Evolutionary conservation across 1,139 yeast genomes (phyloP), one percentile per base, ranked within the genome.

Genomic region (Scheffersomyces stambukii): DNA sequence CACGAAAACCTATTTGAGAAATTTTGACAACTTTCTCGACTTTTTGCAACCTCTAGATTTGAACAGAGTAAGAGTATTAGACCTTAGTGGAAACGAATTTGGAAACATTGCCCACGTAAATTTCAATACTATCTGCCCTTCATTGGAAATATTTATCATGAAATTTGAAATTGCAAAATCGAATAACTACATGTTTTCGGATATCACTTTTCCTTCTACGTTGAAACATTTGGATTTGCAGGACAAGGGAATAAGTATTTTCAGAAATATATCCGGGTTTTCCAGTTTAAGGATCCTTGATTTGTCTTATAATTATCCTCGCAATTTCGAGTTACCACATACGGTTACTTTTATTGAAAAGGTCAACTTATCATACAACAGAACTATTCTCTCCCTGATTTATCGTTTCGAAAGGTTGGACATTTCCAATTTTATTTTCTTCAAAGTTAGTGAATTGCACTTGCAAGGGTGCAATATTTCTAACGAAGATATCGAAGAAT

Each of bases 391-490:
- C 6, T 26, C 36, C n/a, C 30, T 35, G n/a, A 30, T 38, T 4
- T 37, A 35, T 21, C 18, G 35, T 19, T 25, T 33, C 30, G 29
- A 28, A 10, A 20, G 29, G 12, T 17, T 24, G 6, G 35, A 33
- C 12, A 36, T 37, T 9, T 24, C 38, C 12, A 20, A 25, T n/a
- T 38, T 21, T 21, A 29, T 38, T 4, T 35, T 38, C 16, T 30
- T 28, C 18, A 30, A 26, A 11, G 33, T 37, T 5, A 28, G 19
- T 6, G 36, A 33, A 23, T 31, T 38, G 13, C 29, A 31, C 24
- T 32, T 38, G 16, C 38, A 35, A 17, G 41, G 42, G 5, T 37
- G 41, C 19, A 38, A 38, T 20, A 37, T 38, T 6, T 27, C 30
- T 15, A 37, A 38, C 34, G 37, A 36, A 20, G 37, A 36, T 21